These are phyloP conservation scores for button mushroom (Agaricus bisporus) DNA, from an alignment of 768 basidiomycete species.

Conservation along the genomic window DNA sequence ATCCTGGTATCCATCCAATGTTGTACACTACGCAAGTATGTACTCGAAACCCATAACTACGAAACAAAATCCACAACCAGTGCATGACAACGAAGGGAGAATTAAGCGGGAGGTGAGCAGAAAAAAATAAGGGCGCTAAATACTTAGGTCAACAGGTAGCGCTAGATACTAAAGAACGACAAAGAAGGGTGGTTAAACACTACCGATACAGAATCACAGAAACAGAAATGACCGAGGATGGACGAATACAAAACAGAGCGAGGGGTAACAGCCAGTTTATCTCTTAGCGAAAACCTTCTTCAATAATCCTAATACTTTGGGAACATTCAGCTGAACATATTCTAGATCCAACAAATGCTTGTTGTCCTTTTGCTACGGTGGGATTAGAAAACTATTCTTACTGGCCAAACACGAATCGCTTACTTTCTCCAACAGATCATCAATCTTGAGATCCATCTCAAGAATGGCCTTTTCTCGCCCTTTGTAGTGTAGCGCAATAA, in stretches of 20 bases:
- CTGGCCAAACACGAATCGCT: slow-evolving; percentile 14
- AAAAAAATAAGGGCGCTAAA: slow-evolving; percentile 4
- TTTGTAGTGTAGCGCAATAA: slow-evolving; percentile 98
- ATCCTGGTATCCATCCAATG: not conserved
- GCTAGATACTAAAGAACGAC: slow-evolving; percentile 12
- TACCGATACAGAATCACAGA: slow-evolving; percentile 3
- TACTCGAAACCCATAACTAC: slow-evolving; percentile 13
- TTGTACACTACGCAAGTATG: slow-evolving; percentile 9
- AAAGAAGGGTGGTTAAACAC: slow-evolving; percentile 4
- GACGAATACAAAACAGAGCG: slow-evolving; percentile 13
- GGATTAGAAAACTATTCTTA: slow-evolving; percentile 5
- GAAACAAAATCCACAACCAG: slow-evolving; percentile 12
- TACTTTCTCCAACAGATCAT: slow-evolving; percentile 96
- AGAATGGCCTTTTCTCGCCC: slow-evolving; percentile 98
- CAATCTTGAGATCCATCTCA: slow-evolving; percentile 99
- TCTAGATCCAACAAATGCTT: slow-evolving; percentile 94
- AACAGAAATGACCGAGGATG: slow-evolving; percentile 4
- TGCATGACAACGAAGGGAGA: slow-evolving; percentile 10
- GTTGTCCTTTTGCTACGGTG: slow-evolving; percentile 94
- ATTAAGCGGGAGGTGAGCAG: slow-evolving; percentile 5
- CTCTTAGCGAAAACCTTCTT: slow-evolving; percentile 94
- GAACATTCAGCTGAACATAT: slow-evolving; percentile 96
- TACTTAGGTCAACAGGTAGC: slow-evolving; percentile 8
- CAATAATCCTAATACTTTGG: slow-evolving; percentile 85
- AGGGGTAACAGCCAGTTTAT: slow-evolving; percentile 29